Evolutionary conservation across 225 moss, liverwort and hornwort genomes (phyloP).

Genomic region (Marchantia polymorpha): DNA sequence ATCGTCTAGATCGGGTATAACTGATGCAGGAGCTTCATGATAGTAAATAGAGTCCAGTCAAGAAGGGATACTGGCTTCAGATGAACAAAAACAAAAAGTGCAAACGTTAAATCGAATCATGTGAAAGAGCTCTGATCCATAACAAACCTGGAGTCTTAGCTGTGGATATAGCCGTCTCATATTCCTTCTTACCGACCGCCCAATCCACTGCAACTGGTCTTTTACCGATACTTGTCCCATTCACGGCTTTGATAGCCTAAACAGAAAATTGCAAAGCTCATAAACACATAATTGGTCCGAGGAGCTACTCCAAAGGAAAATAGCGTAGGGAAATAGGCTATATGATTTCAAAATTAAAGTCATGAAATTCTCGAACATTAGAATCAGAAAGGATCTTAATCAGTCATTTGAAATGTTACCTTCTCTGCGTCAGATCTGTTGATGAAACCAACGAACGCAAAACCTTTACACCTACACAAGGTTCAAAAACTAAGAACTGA

Average conservation of each 20-base stretch:
- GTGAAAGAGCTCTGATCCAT: no score
- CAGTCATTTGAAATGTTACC: conserved; percentile 29
- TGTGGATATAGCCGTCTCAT: conserved; percentile 56
- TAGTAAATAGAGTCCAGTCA: conserved; percentile 21
- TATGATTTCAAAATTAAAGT: no score
- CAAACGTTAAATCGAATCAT: no score
- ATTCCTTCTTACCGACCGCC: conserved; percentile 88
- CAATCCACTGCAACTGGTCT: conserved; percentile 94
- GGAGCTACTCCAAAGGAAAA: neutral
- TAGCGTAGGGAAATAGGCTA: neutral
- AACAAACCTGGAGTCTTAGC: conserved; percentile 48
- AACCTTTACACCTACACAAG: conserved; percentile 72
- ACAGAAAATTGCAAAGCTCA: neutral
- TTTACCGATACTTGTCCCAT: conserved; percentile 73
- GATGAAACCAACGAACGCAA: conserved; percentile 93
- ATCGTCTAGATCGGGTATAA: conserved; percentile 22
- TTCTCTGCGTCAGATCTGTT: conserved; percentile 85
- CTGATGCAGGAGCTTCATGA: conserved; percentile 15
- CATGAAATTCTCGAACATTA: neutral
- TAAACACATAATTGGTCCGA: neutral
- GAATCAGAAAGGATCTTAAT: neutral
- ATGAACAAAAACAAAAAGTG: no score
- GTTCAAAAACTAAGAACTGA: neutral
- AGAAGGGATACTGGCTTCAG: neutral
- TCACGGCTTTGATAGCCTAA: conserved; percentile 78